phyloP scores from a whole-genome alignment of 495 filamentous ascomycete genomes.

The Aspergillus carlsbadensis region DNA sequence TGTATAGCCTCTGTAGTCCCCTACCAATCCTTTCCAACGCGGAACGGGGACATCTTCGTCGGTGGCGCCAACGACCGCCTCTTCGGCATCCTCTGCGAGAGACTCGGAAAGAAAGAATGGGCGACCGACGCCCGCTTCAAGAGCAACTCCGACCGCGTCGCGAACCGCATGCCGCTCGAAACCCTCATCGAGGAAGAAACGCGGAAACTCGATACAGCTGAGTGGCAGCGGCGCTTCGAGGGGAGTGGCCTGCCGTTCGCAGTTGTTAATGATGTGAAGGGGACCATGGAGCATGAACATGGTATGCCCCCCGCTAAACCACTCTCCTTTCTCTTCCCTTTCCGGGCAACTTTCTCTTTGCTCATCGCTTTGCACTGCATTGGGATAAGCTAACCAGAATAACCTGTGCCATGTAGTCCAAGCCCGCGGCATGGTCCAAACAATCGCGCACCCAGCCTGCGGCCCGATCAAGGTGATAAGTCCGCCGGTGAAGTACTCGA shows the following conservation, averaged over 20 bases:
- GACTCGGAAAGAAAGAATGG: constrained; percentile 76
- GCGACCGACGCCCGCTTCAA: constrained; percentile 69
- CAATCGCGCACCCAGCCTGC: constrained; percentile 78
- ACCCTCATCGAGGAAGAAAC: constrained; percentile 72
- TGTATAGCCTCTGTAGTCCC: constrained; percentile 88
- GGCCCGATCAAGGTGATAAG: constrained; percentile 87
- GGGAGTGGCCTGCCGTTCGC: constrained; percentile 93
- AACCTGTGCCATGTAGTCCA: constrained; percentile 52
- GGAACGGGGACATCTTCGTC: constrained; percentile 85
- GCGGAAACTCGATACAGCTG: constrained; percentile 71
- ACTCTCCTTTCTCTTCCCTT: not conserved
- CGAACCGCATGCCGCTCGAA: constrained; percentile 73
- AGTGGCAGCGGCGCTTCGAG: constrained; percentile 89
- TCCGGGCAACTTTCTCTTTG: no score
- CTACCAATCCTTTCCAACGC: constrained; percentile 86
- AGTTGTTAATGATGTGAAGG: constrained; percentile 87
- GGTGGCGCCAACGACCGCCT: constrained; percentile 92
- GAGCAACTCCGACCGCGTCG: constrained; percentile 77
- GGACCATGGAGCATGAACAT: constrained; percentile 80
- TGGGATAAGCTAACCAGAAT: constrained; percentile 1
- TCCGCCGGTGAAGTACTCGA: constrained; percentile 91
- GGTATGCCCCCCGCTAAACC: constrained; percentile 41
- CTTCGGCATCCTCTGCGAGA: constrained; percentile 84
- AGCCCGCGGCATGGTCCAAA: constrained; percentile 83
- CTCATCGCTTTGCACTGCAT: no score